Evolutionary conservation across 2,329 filamentous ascomycete genomes (phyloP), one percentile per base, ranked within the genome.

Genomic region (Colletotrichum siamense): DNA sequence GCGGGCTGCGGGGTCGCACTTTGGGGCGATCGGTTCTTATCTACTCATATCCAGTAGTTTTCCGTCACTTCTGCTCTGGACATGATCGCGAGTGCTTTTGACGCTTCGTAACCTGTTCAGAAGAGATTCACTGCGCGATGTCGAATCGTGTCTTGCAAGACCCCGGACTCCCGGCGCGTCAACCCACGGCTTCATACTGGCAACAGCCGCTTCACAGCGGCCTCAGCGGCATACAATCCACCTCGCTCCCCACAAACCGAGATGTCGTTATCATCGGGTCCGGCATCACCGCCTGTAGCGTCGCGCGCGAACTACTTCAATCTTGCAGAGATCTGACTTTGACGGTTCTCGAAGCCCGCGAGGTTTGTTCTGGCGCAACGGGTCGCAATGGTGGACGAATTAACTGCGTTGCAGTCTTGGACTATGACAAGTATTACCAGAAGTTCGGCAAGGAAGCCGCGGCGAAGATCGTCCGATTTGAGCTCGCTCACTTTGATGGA

Each of bases 211-310:
- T 87, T 59, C 86, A 87, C 0, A 83, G 84, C 67, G 78, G 85
- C 61, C 79, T 82, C 3, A 82, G 82, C 30, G 76, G 80, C 3
- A 32, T 69, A 6, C 44, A 32, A 22, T 69, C 71, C 12, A 24
- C 16, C 16, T 70, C 78, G 1, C 79, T 89, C 6, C 86, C 87
- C 0, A 61, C 78, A 4, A 79, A 82, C 5, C 86, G 85, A 5
- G 90, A 91, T 76, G 81, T 90, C 6, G 85, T 89, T 32, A 86
- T 91, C 67, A 87, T 91, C 77, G 89, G 90, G 30, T 90, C 89
- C 49, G 91, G 90, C 4, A 91, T 92, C 72, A 88, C 89, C 2
- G 89, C 86, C 10, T 85, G 85, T 8, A 83, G 83, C 36, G 80
- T 87, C 24, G 86, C 86, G 7, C 80, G 84, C 71, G 68, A 77